phyloP scores from a whole-genome alignment of 257 asterid genomes.

The Handroanthus guayacan region DNA sequence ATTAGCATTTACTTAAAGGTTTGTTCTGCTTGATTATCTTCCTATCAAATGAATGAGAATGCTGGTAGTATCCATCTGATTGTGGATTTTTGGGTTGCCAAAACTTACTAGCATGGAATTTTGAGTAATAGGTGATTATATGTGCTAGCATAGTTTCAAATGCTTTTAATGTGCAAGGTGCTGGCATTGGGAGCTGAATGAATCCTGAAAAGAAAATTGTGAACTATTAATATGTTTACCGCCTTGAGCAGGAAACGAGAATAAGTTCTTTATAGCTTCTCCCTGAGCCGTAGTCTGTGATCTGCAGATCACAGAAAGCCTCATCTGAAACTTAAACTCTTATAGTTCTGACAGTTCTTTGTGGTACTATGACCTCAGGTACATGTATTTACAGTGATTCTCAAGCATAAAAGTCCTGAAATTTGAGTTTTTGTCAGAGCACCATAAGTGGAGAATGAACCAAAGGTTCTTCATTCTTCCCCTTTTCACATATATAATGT shows the following conservation, averaged over 20 bases:
- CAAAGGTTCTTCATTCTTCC: constrained; percentile 56
- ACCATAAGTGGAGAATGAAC: constrained; percentile 74
- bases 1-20: neutral
- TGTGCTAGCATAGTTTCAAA: neutral
- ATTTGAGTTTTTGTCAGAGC: constrained; percentile 28
- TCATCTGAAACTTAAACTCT: neutral
- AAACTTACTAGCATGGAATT: neutral
- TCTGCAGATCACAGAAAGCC: constrained; percentile 16
- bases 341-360: constrained; percentile 21
- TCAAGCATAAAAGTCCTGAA: constrained; percentile 29
- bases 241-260: neutral
- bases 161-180: neutral
- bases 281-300: constrained; percentile 1
- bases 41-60: neutral
- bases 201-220: neutral
- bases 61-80: constrained; percentile 14
- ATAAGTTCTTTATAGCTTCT: neutral
- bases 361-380: constrained; percentile 30
- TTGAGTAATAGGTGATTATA: neutral
- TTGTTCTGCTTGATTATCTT: constrained; percentile 11
- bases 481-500: neutral
- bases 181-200: constrained; percentile 10
- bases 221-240: neutral
- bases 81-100: neutral
- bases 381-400: constrained; percentile 5